Base-by-base conservation (phyloP, 768 basidiomycete genomes). In the Lactifluus rugatus region DNA sequence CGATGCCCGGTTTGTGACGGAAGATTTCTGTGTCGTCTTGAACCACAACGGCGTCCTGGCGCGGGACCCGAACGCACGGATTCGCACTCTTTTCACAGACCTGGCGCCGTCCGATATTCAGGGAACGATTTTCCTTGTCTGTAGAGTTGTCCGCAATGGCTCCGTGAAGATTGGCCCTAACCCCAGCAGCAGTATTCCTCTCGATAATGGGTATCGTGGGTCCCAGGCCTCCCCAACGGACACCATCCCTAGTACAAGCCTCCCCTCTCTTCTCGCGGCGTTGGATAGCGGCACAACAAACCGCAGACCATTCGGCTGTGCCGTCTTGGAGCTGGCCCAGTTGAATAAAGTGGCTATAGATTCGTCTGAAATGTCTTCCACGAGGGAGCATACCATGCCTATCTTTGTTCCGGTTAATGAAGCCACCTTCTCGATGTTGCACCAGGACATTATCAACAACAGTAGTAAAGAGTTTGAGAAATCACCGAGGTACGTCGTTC, bases 221-320 rank as follows among this genome's bases (percentile, higher is more conserved):
- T 83, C 83, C 0, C 83, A 85, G 42, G 71, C 75, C 1, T 77
- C 36, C 19, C 44, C 34, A 50, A 48, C 41, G 41, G 59, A 62
- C 13, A 26, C n/a, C 37, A 48, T 47, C 5, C 21, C 54, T 16
- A 48, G 48, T 31, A 21, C 45, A 36, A 64, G 53, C 36, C 52
- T 26, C 9, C 54, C 59, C 14, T 41, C 37, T 13, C 42, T 41
- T 26, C n/a, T 42, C 31, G 26, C 58, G 19, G 58, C 66, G 45
- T 65, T 67, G 39, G 70, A 71, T 53, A 61, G 66, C 25, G 52
- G 66, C 47, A 62, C 70, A 25, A 79, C 80, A 54, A 87, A 87
- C 66, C 81, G 95, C 37, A 76, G 95, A 51, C 95, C 95, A 0
- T 93, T 98, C 67, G 95, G 93, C n/a, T 96, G 93, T 67, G 95